phyloP scores from a whole-genome alignment of 352 stramenopile species.

The Globisporangium okanoganense region DNA sequence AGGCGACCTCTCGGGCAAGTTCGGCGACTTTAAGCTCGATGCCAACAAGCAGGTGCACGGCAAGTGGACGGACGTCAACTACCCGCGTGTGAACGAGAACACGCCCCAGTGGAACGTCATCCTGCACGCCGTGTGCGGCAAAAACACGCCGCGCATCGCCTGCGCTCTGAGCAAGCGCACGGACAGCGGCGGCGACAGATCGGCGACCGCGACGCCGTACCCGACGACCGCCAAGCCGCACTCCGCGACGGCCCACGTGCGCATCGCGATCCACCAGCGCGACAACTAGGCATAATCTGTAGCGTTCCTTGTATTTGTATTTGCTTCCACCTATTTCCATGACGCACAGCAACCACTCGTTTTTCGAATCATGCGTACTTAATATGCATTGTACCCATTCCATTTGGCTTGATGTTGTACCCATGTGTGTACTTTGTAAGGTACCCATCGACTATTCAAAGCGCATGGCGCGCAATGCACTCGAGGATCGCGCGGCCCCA shows the following conservation, averaged over 20 bases:
- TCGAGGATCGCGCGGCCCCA: constrained; percentile 36
- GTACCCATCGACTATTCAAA: not conserved
- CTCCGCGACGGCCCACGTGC: not conserved
- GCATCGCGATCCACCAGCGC: not conserved
- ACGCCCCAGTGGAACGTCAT: constrained; percentile 36
- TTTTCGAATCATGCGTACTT: not conserved
- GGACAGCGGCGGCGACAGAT: not conserved
- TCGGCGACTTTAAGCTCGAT: no score
- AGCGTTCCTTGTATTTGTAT: not conserved
- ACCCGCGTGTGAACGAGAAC: constrained; percentile 21
- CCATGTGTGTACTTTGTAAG: not conserved
- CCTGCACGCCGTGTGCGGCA: constrained; percentile 29
- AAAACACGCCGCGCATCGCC: constrained; percentile 27
- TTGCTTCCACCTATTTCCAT: not conserved
- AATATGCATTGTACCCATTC: not conserved
- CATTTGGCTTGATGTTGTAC: not conserved
- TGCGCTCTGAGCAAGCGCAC: constrained; percentile 18
- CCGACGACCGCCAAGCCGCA: not conserved
- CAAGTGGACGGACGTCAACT: constrained; percentile 19
- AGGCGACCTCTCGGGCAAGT: no score
- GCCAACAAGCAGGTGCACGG: no score
- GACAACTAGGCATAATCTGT: no score
- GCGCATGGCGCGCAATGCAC: constrained; percentile 3
- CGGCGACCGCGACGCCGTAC: not conserved
- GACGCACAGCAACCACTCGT: not conserved